Conservation (phyloP, 2,329 filamentous ascomycete genomes). For the Aspergillus sclerotialis region DNA sequence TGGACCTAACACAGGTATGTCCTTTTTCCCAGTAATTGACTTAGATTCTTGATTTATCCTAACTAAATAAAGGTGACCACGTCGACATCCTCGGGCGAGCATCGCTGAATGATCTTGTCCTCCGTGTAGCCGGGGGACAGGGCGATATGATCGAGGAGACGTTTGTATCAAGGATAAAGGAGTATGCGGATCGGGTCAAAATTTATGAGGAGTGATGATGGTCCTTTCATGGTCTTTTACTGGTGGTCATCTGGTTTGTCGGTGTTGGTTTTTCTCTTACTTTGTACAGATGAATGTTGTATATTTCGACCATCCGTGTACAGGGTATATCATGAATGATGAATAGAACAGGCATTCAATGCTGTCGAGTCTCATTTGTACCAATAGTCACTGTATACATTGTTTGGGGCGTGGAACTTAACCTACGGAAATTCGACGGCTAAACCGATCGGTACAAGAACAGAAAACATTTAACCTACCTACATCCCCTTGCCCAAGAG, state of each 20-base stretch:
- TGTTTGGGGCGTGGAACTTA: too few species aligned
- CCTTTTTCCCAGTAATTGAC: slow-evolving; percentile 36
- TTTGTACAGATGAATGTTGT: not conserved
- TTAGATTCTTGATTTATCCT: not conserved
- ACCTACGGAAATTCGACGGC: too few species aligned
- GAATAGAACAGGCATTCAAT: too few species aligned
- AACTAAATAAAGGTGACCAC: slow-evolving; percentile 60
- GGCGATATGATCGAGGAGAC: slow-evolving; percentile 72
- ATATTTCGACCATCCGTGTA: too few species aligned
- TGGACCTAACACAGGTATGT: slow-evolving; percentile 55
- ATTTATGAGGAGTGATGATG: slow-evolving; percentile 60
- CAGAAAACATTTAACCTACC: too few species aligned
- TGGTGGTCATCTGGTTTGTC: not conserved
- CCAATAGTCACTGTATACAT: too few species aligned
- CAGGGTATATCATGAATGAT: not conserved
- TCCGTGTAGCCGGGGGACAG: slow-evolving; percentile 77
- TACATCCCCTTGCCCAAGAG: too few species aligned
- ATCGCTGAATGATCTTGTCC: slow-evolving; percentile 81
- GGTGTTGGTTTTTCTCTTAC: slow-evolving; percentile 5
- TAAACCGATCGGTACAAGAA: too few species aligned
- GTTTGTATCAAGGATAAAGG: slow-evolving; percentile 70
- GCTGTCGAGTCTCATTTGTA: too few species aligned
- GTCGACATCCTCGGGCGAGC: slow-evolving; percentile 91
- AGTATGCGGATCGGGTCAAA: slow-evolving; percentile 77
- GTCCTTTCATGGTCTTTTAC: slow-evolving; percentile 1